phyloP scores from a whole-genome alignment of 2,329 filamentous ascomycete genomes.

The Colletotrichum magnum region DNA sequence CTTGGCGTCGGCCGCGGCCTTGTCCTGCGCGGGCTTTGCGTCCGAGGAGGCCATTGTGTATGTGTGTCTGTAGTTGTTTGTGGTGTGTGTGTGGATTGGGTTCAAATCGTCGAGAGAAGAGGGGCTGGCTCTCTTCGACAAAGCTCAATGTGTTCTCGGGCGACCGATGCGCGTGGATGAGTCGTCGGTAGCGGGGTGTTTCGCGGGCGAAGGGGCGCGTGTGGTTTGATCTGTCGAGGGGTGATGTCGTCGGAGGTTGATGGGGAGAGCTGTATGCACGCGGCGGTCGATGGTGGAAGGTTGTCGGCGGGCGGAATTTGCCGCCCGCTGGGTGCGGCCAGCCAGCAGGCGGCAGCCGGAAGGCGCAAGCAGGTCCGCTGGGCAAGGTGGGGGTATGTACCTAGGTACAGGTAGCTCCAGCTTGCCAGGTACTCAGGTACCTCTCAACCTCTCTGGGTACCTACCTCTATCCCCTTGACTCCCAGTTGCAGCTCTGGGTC shows the following conservation, averaged over 20 bases:
- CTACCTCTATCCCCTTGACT: no score
- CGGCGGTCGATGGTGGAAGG: conserved; percentile 21
- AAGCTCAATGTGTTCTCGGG: not conserved
- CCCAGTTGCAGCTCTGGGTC: not conserved
- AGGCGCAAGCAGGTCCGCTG: conserved; percentile 23
- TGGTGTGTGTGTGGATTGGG: not conserved
- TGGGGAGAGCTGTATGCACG: conserved; percentile 17
- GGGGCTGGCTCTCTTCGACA: not conserved
- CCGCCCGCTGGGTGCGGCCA: conserved; percentile 27
- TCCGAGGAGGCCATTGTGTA: conserved; percentile 47
- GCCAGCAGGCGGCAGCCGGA: conserved; percentile 23
- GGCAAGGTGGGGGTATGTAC: not conserved
- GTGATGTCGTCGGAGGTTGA: not conserved
- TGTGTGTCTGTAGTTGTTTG: conserved; percentile 14
- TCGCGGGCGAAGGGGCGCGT: conserved; percentile 3
- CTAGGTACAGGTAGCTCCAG: conserved; percentile 12
- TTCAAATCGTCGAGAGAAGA: not conserved
- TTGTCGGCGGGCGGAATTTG: conserved; percentile 38
- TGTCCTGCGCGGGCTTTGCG: conserved; percentile 48
- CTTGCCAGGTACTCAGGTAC: conserved; percentile 17
- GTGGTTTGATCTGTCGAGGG: not conserved
- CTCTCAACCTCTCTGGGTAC: not conserved
- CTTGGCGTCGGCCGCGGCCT: conserved; percentile 53
- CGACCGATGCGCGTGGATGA: not conserved
- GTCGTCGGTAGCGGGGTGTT: not conserved